phyloP scores from a whole-genome alignment of 2,329 filamentous ascomycete species.

The Pestalotiopsis sp. region DNA sequence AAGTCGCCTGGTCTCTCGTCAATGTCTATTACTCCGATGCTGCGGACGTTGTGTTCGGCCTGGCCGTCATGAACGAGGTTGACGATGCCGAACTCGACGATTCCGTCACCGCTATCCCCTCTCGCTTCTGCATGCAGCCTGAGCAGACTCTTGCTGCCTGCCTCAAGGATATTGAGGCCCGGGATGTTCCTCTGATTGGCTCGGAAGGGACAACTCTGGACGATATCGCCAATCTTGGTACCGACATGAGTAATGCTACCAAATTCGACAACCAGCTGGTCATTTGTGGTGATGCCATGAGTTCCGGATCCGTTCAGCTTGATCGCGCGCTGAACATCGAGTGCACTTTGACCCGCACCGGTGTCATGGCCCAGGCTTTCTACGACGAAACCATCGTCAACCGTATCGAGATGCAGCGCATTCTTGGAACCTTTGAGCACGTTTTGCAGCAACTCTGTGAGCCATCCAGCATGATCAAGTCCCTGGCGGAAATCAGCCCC shows the following conservation, averaged over 20 bases:
- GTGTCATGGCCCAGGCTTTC: constrained; percentile 11
- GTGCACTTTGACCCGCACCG: constrained; percentile 4
- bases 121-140: constrained; percentile 3
- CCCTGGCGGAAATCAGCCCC: not conserved
- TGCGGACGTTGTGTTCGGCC: constrained; percentile 10
- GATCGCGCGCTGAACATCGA: constrained; percentile 10
- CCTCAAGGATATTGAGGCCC: not conserved
- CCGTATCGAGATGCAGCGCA: constrained; percentile 11
- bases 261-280: constrained; percentile 13
- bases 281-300: constrained; percentile 6
- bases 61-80: constrained; percentile 6
- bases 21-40: constrained; percentile 13
- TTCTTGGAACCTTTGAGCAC: constrained; percentile 11
- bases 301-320: constrained; percentile 6
- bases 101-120: not conserved
- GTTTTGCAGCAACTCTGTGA: constrained; percentile 5
- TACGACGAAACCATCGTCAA: constrained; percentile 7
- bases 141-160: constrained; percentile 1
- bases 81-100: constrained; percentile 1
- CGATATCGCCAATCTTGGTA: constrained; percentile 3
- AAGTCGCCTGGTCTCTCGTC: constrained; percentile 12
- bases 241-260: constrained; percentile 13
- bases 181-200: not conserved
- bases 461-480: constrained; percentile 9
- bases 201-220: constrained; percentile 3